Evolutionary conservation across 345 rosid genomes (phyloP).

Genomic region (Odontarrhena argentea): DNA sequence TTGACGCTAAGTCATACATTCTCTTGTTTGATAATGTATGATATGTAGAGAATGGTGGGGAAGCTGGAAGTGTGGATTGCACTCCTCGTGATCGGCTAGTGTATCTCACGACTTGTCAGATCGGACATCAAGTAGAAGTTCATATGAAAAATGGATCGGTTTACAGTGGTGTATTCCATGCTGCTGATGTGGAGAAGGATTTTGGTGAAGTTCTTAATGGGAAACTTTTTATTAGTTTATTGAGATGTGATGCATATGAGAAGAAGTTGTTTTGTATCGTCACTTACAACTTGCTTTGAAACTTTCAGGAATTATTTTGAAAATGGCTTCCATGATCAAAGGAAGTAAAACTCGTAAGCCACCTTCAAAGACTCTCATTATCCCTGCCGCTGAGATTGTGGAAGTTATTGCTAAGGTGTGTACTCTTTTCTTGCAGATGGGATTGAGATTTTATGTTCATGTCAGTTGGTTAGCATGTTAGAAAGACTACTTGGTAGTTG

Average conservation of each 20-base stretch:
- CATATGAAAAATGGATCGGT: slow-evolving; percentile 82
- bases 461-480: slow-evolving; percentile 18
- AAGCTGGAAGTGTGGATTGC: slow-evolving; percentile 52
- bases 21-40: slow-evolving; percentile 22
- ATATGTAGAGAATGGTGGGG: slow-evolving; percentile 48
- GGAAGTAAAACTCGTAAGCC: slow-evolving; percentile 64
- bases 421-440: slow-evolving; percentile 15
- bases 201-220: slow-evolving; percentile 56
- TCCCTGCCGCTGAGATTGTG: slow-evolving; percentile 81
- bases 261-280: slow-evolving; percentile 12
- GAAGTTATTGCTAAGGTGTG: slow-evolving; percentile 89
- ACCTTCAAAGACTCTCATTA: slow-evolving; percentile 58
- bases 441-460: slow-evolving; percentile 13
- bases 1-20: slow-evolving; percentile 9
- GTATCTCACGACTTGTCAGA: slow-evolving; percentile 63
- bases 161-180: slow-evolving; percentile 74
- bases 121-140: slow-evolving; percentile 87
- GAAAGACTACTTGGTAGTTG: slow-evolving; percentile 12
- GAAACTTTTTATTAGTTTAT: slow-evolving; percentile 15
- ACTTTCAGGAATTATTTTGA: slow-evolving; percentile 74
- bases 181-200: slow-evolving; percentile 70
- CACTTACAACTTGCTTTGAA: slow-evolving; percentile 22
- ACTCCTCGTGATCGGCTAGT: slow-evolving; percentile 62
- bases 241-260: slow-evolving; percentile 11
- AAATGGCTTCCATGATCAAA: slow-evolving; percentile 77